Evolutionary conservation across 2,329 filamentous ascomycete species (phyloP).

Genomic region (Elsinoe arachidis): DNA sequence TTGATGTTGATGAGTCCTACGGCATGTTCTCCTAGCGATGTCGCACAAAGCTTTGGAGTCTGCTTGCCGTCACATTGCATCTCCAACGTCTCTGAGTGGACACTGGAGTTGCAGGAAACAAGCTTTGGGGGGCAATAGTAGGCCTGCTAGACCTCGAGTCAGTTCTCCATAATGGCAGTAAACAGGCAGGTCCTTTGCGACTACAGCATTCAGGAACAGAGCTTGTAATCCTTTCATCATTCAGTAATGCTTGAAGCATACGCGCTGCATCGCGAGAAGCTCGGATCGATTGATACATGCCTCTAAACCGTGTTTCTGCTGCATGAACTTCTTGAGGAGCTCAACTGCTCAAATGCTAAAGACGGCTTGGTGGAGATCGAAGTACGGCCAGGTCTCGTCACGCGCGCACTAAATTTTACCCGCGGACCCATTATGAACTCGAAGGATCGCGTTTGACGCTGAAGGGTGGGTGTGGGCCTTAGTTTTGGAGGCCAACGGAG

Average conservation of each 20-base stretch:
- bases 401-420: conserved; percentile 4
- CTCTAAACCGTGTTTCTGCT: neutral
- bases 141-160: neutral
- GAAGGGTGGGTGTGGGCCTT: conserved; percentile 8
- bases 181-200: neutral
- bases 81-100: neutral
- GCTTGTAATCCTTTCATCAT: neutral
- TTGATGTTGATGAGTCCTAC: neutral
- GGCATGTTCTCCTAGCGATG: neutral
- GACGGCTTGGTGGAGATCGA: neutral
- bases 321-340: neutral
- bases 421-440: neutral
- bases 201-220: neutral
- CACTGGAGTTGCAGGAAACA: neutral
- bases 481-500: neutral
- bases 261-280: neutral
- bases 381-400: conserved; percentile 4
- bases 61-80: neutral
- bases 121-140: neutral
- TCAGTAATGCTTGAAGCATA: neutral
- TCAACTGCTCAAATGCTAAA: neutral
- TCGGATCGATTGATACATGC: neutral
- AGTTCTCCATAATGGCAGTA: neutral
- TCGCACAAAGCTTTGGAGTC: neutral
- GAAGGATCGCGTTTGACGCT: conserved; percentile 6